Evolutionary conservation across 129 eudicot genomes (phyloP).

Genomic region (Ambrosia trifida): DNA sequence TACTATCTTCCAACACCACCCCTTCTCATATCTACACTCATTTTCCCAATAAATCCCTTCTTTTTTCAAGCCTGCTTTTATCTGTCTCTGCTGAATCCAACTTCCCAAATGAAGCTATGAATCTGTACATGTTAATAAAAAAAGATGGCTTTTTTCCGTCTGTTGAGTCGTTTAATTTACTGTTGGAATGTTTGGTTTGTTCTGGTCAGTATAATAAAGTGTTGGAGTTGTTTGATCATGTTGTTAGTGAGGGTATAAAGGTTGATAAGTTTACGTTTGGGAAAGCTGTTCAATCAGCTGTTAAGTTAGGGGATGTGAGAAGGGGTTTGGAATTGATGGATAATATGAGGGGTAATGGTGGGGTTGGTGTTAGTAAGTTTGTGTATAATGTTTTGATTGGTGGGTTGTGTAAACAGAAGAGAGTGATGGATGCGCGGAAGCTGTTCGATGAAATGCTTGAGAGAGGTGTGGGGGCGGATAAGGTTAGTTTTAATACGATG

Average conservation of each 20-base stretch:
- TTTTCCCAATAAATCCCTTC: not conserved
- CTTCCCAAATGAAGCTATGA: conserved; percentile 18
- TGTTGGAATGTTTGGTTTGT: conserved; percentile 27
- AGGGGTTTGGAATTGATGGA: conserved; percentile 30
- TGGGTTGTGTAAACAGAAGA: conserved; percentile 32
- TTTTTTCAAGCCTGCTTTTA: conserved; percentile 21
- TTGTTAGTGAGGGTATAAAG: conserved; percentile 18
- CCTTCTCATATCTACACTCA: conserved; percentile 28
- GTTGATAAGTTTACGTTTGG: conserved; percentile 36
- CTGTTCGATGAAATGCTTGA: conserved; percentile 40
- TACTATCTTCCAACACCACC: conserved; percentile 14
- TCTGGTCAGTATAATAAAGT: conserved; percentile 20
- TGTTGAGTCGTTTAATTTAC: conserved; percentile 21
- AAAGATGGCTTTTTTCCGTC: conserved; percentile 33
- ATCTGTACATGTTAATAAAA: conserved; percentile 26
- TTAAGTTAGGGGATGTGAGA: conserved; percentile 23
- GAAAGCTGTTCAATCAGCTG: conserved; percentile 42
- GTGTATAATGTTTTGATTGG: conserved; percentile 41
- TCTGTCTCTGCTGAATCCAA: conserved; percentile 24
- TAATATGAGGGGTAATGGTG: conserved; percentile 17
- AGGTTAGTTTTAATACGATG: conserved; percentile 30
- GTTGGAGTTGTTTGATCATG: conserved; percentile 31
- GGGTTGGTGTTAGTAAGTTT: conserved; percentile 25
- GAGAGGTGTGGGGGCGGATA: conserved; percentile 23
- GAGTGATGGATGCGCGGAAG: conserved; percentile 27